A percentile compares a stretch with the other conserved stretches of the same genome.
Evolutionary conservation across 805 yeast genomes (phyloP).

Genomic region (Wickerhamiella dianesei): DNA sequence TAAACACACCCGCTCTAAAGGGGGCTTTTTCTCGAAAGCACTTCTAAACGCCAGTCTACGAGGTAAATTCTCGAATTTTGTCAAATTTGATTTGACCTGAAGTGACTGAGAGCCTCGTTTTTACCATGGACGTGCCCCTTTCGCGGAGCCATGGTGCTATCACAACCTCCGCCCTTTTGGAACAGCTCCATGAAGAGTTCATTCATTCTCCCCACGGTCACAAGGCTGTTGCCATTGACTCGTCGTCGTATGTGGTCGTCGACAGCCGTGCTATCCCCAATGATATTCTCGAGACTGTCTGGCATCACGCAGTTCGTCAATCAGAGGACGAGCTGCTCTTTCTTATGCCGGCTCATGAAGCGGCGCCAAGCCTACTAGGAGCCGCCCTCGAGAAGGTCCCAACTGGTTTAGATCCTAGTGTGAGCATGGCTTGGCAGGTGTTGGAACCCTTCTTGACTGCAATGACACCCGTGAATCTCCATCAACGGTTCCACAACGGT

Average conservation of each 20-base stretch:
- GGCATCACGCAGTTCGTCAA: conserved; percentile 30
- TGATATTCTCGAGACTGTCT: conserved; percentile 23
- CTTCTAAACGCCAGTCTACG: too few relatives aligned
- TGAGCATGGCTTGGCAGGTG: conserved; percentile 26
- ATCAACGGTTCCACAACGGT: conserved; percentile 26
- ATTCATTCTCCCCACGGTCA: conserved; percentile 13
- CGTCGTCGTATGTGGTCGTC: conserved; percentile 22
- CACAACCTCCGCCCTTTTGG: conserved; percentile 24
- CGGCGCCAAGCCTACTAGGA: conserved; percentile 23
- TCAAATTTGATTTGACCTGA: too few relatives aligned
- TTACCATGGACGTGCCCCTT: conserved; percentile 23
- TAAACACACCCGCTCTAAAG: background rate
- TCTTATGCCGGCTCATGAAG: conserved; percentile 22
- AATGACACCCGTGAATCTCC: conserved; percentile 25
- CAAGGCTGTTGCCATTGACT: conserved; percentile 22
- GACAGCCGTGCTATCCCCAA: conserved; percentile 23
- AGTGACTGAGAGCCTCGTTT: too few relatives aligned
- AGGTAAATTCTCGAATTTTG: too few relatives aligned
- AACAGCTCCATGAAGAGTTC: conserved; percentile 25
- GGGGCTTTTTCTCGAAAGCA: too few relatives aligned
- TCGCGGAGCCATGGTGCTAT: conserved; percentile 21
- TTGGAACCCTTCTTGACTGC: conserved; percentile 28
- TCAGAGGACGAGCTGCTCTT: conserved; percentile 30
- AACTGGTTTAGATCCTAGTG: conserved; percentile 22
- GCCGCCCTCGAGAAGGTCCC: conserved; percentile 26